Conservation (phyloP, 139 green algal genomes). For the Chlorella vulgaris region DNA sequence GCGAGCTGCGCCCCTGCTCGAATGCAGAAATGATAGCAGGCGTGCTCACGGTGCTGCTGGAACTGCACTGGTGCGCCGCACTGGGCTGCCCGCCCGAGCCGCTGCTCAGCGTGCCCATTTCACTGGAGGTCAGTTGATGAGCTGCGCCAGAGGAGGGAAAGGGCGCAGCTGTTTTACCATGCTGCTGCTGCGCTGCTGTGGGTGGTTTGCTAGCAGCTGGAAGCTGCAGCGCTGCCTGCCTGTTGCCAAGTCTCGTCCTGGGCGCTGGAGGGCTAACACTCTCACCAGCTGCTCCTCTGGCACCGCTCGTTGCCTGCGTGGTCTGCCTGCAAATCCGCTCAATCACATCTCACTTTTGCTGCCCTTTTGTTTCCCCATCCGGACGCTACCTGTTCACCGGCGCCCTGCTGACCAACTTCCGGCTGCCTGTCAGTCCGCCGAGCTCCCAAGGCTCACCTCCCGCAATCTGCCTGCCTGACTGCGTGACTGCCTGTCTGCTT, state of each 20-base stretch:
- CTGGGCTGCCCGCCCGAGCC: slow-evolving; percentile 30
- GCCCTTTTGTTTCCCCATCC: too few relatives aligned
- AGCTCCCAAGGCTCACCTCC: neutral
- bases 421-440: neutral
- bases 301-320: too few relatives aligned
- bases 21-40: neutral
- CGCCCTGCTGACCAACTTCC: too few relatives aligned
- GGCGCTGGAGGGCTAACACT: too few relatives aligned
- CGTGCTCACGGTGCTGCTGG: slow-evolving; percentile 11
- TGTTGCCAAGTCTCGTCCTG: neutral
- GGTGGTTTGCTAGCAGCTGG: neutral
- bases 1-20: neutral
- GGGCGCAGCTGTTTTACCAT: neutral
- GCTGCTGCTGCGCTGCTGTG: neutral
- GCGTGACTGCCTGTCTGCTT: neutral
- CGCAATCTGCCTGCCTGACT: neutral
- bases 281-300: too few relatives aligned
- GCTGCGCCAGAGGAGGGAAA: neutral
- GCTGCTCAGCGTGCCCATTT: slow-evolving; percentile 1
- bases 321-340: too few relatives aligned
- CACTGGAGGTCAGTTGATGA: slow-evolving; percentile 8
- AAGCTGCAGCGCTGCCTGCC: neutral
- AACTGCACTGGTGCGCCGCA: slow-evolving; percentile 23
- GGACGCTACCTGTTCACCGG: too few relatives aligned
- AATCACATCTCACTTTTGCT: too few relatives aligned